A percentile compares a stretch with the other conserved stretches of the same genome.
These are phyloP conservation scores for Holtermannia corniformis DNA, from an alignment of 768 basidiomycete genomes.

Conservation along the genomic window DNA sequence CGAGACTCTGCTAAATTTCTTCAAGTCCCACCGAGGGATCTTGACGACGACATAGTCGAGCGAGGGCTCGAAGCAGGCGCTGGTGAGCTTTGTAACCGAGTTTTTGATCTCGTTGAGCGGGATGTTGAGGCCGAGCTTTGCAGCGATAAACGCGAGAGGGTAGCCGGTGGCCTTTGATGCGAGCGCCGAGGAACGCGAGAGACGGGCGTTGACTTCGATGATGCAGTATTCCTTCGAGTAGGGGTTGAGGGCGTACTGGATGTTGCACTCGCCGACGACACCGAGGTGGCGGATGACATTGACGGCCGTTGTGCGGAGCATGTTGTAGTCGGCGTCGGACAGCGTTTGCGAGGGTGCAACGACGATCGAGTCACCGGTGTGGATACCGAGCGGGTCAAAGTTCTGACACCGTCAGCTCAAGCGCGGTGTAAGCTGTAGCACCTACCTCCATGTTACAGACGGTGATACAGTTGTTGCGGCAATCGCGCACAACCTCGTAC, in stretches of 20 bases:
- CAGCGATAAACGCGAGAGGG: conserved; percentile 95
- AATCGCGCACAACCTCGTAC: conserved; percentile 97
- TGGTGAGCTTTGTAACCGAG: conserved; percentile 90
- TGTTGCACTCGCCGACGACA: conserved; percentile 97
- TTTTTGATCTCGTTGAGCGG: conserved; percentile 98
- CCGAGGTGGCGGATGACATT: conserved; percentile 98
- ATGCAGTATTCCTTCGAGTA: conserved; percentile 94
- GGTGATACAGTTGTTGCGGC: conserved; percentile 95
- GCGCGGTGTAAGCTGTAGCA: conserved; percentile 3
- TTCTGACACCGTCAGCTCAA: conserved; percentile 51
- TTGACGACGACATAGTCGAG: conserved; percentile 97
- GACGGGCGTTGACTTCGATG: conserved; percentile 97
- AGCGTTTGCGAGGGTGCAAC: conserved; percentile 95
- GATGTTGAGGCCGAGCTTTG: conserved; percentile 92
- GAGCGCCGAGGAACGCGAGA: conserved; percentile 92
- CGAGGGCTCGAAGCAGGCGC: conserved; percentile 95
- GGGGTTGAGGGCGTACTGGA: conserved; percentile 96
- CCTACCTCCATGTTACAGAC: conserved; percentile 99
- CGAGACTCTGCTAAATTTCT: conserved; percentile 94
- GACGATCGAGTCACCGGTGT: conserved; percentile 97
- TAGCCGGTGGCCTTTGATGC: conserved; percentile 98
- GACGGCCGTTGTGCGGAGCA: conserved; percentile 95
- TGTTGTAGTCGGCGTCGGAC: conserved; percentile 98
- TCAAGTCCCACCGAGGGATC: conserved; percentile 97
- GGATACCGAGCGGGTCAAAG: conserved; percentile 96